phyloP scores from a whole-genome alignment of 2,329 filamentous ascomycete genomes.

The Fusarium longipes region DNA sequence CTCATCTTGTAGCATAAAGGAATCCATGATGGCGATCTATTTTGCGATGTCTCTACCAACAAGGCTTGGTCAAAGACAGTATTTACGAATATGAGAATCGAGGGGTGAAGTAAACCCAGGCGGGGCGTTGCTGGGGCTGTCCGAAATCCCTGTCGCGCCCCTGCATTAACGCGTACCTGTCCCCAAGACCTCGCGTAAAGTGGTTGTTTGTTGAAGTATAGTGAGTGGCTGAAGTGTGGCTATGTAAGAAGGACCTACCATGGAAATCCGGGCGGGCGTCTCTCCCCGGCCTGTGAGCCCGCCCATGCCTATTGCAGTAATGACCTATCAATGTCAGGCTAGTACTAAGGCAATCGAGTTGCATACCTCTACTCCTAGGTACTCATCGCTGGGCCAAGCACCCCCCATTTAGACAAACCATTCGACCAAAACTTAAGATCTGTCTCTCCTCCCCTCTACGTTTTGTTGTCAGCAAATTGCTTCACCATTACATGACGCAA shows the following conservation, averaged over 20 bases:
- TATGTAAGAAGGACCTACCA: not conserved
- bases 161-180: constrained; percentile 30
- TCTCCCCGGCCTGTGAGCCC: constrained; percentile 12
- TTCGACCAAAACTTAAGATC: constrained; percentile 7
- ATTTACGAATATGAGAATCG: constrained; percentile 23
- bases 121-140: constrained; percentile 34
- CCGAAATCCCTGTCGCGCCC: constrained; percentile 35
- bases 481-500: not conserved
- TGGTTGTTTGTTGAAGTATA: constrained; percentile 15
- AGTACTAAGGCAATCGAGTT: not conserved
- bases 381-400: not conserved
- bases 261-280: too few relatives aligned
- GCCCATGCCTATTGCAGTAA: constrained; percentile 18
- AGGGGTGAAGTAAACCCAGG: constrained; percentile 33
- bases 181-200: constrained; percentile 44
- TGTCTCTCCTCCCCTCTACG: constrained; percentile 1
- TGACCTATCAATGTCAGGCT: constrained; percentile 17
- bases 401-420: constrained; percentile 12
- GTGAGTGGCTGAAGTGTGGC: constrained; percentile 22
- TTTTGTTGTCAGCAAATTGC: not conserved
- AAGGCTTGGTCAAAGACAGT: constrained; percentile 16
- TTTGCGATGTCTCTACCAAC: constrained; percentile 20
- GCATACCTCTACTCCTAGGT: constrained; percentile 1
- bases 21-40: constrained; percentile 69
- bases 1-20: constrained; percentile 82